Percentiles rank a stretch among this genome's conserved stretches.
These are phyloP conservation scores for Corymbia calophylla DNA, from an alignment of 441 rosid species.

Conservation along the genomic window DNA sequence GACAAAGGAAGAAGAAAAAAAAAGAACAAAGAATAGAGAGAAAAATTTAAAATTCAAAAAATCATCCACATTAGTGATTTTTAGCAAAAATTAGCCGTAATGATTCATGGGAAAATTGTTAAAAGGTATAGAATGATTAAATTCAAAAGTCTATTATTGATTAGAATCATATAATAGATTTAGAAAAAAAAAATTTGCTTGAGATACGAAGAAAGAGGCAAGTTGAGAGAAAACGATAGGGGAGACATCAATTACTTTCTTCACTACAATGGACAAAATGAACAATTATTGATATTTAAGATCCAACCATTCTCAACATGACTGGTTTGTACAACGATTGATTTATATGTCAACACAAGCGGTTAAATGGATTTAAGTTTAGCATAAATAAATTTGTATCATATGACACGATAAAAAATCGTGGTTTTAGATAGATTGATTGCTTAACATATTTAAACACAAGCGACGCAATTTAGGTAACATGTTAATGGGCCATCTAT, in stretches of 20 bases:
- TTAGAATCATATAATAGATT: neutral
- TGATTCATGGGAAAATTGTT: rapidly evolving
- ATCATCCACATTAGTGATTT: neutral
- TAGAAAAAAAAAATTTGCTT: no score
- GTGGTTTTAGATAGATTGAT: neutral
- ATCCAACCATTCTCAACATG: neutral
- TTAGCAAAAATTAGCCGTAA: rapidly evolving
- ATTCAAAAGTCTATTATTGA: neutral
- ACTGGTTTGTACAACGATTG: neutral
- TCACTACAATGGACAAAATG: neutral
- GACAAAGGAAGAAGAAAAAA: neutral
- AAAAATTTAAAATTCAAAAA: neutral
- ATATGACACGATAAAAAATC: neutral
- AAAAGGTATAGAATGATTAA: rapidly evolving
- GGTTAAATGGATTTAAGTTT: neutral
- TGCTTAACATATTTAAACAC: neutral
- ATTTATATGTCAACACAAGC: neutral
- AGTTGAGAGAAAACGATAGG: neutral
- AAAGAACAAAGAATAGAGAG: neutral
- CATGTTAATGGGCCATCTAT: neutral
- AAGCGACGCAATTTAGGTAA: neutral
- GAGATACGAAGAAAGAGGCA: neutral
- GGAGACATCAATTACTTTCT: neutral
- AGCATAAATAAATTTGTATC: neutral
- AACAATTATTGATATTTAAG: neutral